These are phyloP conservation scores for Lepidopterella palustris DNA, from an alignment of 495 filamentous ascomycete genomes.

Conservation along the genomic window DNA sequence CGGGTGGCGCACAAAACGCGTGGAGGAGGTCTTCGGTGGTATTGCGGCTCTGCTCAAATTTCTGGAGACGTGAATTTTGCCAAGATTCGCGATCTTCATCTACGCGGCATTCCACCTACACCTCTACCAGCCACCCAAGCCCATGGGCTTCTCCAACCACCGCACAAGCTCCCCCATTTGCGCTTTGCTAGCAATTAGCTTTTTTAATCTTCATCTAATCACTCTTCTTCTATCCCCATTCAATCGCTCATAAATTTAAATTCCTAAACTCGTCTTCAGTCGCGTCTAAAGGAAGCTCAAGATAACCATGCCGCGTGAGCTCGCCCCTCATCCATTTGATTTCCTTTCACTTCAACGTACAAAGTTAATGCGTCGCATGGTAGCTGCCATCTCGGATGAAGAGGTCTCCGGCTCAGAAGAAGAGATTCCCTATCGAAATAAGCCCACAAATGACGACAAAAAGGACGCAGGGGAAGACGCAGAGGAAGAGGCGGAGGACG, in stretches of 20 bases:
- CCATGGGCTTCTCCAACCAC: no score
- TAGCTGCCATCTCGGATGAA: constrained; percentile 35
- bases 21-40: not conserved
- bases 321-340: not conserved
- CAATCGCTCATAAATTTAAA: not conserved
- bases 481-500: constrained; percentile 32
- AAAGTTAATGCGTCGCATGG: constrained; percentile 5
- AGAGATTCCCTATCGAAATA: constrained; percentile 19
- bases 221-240: no score
- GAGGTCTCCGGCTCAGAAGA: constrained; percentile 27
- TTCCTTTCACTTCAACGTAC: not conserved
- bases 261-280: not conserved
- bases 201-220: no score
- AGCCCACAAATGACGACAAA: constrained; percentile 13
- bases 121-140: not conserved
- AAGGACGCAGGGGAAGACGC: constrained; percentile 33
- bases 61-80: constrained; percentile 3
- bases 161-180: not conserved
- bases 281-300: not conserved
- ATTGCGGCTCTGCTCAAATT: constrained; percentile 4
- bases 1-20: not conserved
- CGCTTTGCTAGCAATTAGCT: not conserved
- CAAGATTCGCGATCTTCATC: constrained; percentile 2
- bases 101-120: not conserved
- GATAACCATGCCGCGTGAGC: constrained; percentile 25